Conservation (phyloP, 371 early-diverging fungal genomes). For the Mortierella sp. region DNA sequence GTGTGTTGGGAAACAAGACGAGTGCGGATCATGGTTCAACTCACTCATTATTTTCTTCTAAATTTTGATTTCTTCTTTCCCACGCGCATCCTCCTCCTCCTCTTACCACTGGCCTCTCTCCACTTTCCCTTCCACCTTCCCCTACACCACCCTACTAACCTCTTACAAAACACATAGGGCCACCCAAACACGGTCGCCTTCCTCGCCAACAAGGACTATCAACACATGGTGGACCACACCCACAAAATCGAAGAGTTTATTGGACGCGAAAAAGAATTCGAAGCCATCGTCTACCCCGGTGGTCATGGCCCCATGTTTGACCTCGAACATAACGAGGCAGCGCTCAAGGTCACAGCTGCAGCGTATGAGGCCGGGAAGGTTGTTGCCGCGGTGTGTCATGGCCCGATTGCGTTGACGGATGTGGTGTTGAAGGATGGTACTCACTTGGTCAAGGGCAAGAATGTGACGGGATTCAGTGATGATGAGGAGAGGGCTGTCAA, state of each 20-base stretch:
- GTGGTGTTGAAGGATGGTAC: conserved; percentile 60
- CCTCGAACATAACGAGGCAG: conserved; percentile 54
- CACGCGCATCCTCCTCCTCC: background rate
- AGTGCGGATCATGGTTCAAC: no score
- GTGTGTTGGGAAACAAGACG: background rate
- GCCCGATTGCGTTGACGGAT: conserved; percentile 62
- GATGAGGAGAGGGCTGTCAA: conserved; percentile 60
- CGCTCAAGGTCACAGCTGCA: conserved; percentile 46
- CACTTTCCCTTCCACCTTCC: no score
- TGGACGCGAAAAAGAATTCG: conserved; percentile 50
- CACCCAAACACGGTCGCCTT: conserved; percentile 37
- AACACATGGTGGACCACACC: conserved; percentile 53
- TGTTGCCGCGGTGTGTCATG: conserved; percentile 65
- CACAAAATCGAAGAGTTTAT: conserved; percentile 54
- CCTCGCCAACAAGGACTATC: conserved; percentile 53
- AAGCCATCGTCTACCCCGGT: conserved; percentile 63
- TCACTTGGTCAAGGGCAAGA: conserved; percentile 59
- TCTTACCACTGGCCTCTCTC: background rate
- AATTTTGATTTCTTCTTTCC: background rate
- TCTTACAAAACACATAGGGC: conserved; percentile 13
- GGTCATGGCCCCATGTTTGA: conserved; percentile 68
- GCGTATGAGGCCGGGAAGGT: conserved; percentile 61
- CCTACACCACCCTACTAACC: background rate
- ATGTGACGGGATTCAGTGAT: conserved; percentile 64
- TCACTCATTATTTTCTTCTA: no score